phyloP scores from a whole-genome alignment of 192 early-diverging fungal genomes.

The Phycomyces blakesleeanus region DNA sequence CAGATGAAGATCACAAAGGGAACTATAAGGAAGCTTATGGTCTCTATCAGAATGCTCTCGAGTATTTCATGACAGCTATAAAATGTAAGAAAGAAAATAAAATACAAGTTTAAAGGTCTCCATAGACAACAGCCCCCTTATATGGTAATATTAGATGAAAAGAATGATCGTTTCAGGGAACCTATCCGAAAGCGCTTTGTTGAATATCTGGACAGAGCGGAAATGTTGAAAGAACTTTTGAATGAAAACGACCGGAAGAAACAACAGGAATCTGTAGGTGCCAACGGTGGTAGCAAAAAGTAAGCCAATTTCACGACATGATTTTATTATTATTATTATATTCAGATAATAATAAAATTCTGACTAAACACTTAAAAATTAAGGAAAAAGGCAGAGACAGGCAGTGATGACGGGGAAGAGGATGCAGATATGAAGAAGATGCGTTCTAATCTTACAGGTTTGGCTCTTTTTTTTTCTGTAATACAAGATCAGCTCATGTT shows the following conservation, averaged over 20 bases:
- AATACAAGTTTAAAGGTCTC: neutral
- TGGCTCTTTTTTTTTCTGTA: no score
- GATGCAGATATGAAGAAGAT: conserved; percentile 84
- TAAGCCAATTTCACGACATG: conserved; percentile 22
- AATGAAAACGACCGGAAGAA: conserved; percentile 63
- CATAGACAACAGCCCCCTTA: conserved; percentile 7
- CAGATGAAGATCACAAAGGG: conserved; percentile 86
- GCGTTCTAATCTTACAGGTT: conserved; percentile 53
- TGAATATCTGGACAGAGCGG: conserved; percentile 90
- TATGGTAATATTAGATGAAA: conserved; percentile 66
- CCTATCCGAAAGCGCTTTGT: conserved; percentile 81
- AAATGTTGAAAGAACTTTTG: conserved; percentile 88
- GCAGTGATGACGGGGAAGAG: conserved; percentile 48
- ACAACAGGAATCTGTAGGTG: conserved; percentile 59
- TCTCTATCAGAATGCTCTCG: conserved; percentile 81
- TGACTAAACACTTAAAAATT: conserved; percentile 4
- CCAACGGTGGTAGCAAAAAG: conserved; percentile 43
- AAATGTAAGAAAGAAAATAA: conserved; percentile 64
- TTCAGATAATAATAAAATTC: no score
- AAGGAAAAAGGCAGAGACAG: conserved; percentile 23
- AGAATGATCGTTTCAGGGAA: conserved; percentile 84
- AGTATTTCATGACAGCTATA: conserved; percentile 91
- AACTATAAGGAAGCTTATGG: conserved; percentile 91
- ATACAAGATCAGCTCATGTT: neutral
- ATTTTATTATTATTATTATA: conserved; percentile 16